Percentiles rank a stretch among this genome's conserved stretches.
Evolutionary conservation across 441 rosid genomes (phyloP).

Genomic region (Raphanus hybrid): DNA sequence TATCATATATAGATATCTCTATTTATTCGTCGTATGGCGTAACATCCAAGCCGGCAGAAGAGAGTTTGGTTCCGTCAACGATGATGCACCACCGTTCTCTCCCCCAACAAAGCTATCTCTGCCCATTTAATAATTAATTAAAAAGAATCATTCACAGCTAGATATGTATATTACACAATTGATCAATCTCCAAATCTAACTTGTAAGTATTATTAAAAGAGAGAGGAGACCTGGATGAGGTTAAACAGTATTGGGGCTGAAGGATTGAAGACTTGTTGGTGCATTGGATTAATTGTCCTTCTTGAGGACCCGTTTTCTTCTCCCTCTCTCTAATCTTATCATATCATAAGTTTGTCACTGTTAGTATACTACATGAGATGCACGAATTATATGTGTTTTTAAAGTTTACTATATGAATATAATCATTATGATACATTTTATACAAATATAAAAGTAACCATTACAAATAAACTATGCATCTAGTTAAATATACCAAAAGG

Average conservation of each 20-base stretch:
- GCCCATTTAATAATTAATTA: constrained; percentile 1
- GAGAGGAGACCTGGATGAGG: constrained; percentile 52
- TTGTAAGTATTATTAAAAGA: background rate
- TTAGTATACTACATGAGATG: background rate
- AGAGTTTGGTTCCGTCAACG: constrained; percentile 35
- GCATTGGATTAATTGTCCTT: constrained; percentile 45
- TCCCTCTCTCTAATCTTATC: constrained; percentile 76
- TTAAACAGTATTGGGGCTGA: constrained; percentile 47
- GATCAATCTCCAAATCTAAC: background rate
- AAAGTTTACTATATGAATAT: background rate
- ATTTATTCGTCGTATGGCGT: constrained; percentile 33
- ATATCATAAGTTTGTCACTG: constrained; percentile 6
- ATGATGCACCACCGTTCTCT: constrained; percentile 20
- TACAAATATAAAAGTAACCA: background rate
- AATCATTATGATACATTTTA: background rate
- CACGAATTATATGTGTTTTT: no score
- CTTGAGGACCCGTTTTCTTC: constrained; percentile 50
- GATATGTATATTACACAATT: background rate
- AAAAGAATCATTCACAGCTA: background rate
- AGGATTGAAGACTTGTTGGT: constrained; percentile 47
- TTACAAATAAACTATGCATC: background rate
- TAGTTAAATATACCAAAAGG: background rate
- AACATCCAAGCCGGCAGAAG: constrained; percentile 45
- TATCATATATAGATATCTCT: constrained; percentile 6
- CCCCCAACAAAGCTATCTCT: constrained; percentile 37